phyloP scores from a whole-genome alignment of 805 yeast genomes.

The Candida maris region DNA sequence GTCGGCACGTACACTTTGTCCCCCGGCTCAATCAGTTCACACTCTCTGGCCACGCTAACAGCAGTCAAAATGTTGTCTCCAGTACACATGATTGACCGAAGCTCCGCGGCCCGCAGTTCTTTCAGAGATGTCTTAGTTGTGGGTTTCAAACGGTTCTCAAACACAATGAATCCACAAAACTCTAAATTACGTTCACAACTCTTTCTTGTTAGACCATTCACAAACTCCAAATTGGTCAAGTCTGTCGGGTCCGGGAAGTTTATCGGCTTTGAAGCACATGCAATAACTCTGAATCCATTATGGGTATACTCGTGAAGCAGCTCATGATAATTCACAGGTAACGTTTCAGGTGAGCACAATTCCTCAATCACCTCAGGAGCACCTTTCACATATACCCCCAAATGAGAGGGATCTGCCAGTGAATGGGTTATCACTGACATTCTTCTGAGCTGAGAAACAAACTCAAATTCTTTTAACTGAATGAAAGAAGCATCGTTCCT shows the following conservation, averaged over 20 bases:
- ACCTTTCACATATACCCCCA: slow-evolving; percentile 76
- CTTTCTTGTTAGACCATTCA: slow-evolving; percentile 53
- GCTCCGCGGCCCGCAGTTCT: slow-evolving; percentile 59
- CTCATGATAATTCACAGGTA: slow-evolving; percentile 75
- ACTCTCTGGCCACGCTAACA: slow-evolving; percentile 85
- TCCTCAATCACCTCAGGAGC: slow-evolving; percentile 92
- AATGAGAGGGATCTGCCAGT: slow-evolving; percentile 27
- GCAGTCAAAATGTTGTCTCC: slow-evolving; percentile 97
- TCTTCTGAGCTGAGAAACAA: slow-evolving; percentile 77
- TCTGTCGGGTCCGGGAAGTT: slow-evolving; percentile 15
- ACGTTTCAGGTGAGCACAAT: slow-evolving; percentile 64
- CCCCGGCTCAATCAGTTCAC: slow-evolving; percentile 53
- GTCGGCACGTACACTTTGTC: slow-evolving; percentile 59
- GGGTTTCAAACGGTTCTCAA: slow-evolving; percentile 84
- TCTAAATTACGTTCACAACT: slow-evolving; percentile 64
- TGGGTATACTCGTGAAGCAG: slow-evolving; percentile 83
- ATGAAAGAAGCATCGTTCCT: slow-evolving; percentile 31
- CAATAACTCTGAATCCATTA: slow-evolving; percentile 91
- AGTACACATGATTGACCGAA: slow-evolving; percentile 93
- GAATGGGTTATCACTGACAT: slow-evolving; percentile 79
- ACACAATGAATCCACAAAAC: slow-evolving; percentile 85
- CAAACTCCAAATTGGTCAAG: slow-evolving; percentile 42
- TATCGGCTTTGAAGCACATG: slow-evolving; percentile 66
- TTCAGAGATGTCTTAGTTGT: slow-evolving; percentile 60
- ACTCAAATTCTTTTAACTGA: slow-evolving; percentile 63